Evolutionary conservation across 352 stramenopile genomes (phyloP).

Genomic region (Globisporangium emineosum): DNA sequence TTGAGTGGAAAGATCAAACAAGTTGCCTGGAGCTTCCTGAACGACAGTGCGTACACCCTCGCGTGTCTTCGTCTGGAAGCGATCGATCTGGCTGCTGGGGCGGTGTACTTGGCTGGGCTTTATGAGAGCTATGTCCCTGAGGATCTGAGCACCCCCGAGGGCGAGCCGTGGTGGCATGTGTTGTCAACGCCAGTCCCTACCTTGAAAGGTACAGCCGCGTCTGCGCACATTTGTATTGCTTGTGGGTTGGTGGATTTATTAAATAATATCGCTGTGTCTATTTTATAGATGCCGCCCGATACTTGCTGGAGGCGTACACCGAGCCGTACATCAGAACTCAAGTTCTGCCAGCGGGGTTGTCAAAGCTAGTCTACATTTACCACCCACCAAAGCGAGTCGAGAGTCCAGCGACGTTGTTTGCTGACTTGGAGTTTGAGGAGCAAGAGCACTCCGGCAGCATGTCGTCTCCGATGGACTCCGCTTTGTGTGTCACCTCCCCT

Average conservation of each 20-base stretch:
- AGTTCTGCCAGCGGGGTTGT: constrained; percentile 64
- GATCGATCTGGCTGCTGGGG: constrained; percentile 65
- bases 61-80: constrained; percentile 78
- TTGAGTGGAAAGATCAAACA: constrained; percentile 81
- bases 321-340: constrained; percentile 75
- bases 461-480: constrained; percentile 61
- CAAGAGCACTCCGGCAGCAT: constrained; percentile 36
- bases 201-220: constrained; percentile 75
- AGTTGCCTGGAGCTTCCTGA: constrained; percentile 87
- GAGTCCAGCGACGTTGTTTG: constrained; percentile 38
- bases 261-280: constrained; percentile 53
- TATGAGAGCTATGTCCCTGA: constrained; percentile 81
- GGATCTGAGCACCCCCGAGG: constrained; percentile 46
- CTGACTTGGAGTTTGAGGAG: constrained; percentile 42
- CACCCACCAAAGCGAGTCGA: constrained; percentile 56
- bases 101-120: constrained; percentile 79
- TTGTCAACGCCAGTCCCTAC: constrained; percentile 63
- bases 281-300: constrained; percentile 75
- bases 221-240: constrained; percentile 24
- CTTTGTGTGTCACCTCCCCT: constrained; percentile 68
- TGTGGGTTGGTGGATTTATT: constrained; percentile 41
- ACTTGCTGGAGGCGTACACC: constrained; percentile 75
- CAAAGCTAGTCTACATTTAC: constrained; percentile 75
- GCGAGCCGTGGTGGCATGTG: constrained; percentile 70
- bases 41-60: constrained; percentile 84